Evolutionary conservation across 2,329 filamentous ascomycete species (phyloP).

Genomic region (Calonectria hawksworthii): DNA sequence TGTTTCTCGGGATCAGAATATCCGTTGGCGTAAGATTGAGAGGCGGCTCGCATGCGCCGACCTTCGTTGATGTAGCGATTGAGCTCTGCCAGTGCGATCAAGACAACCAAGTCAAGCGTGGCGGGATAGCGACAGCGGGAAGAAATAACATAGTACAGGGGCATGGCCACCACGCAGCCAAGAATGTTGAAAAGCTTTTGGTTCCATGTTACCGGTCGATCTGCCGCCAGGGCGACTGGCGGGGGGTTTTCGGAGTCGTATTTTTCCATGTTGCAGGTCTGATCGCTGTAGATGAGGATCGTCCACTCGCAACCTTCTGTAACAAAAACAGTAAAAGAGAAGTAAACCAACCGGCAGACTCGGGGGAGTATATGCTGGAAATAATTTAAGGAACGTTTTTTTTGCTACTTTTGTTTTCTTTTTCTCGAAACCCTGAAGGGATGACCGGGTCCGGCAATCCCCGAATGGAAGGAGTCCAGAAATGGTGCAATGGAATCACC

Average conservation of each 20-base stretch:
- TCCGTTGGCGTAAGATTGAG: neutral
- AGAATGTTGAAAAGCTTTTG: constrained; percentile 9
- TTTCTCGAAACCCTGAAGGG: neutral
- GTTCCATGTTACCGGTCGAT: neutral
- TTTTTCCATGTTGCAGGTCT: neutral
- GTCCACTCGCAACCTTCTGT: neutral
- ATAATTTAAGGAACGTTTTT: neutral
- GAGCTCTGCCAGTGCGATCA: neutral
- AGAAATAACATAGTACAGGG: neutral
- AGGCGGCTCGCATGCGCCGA: neutral
- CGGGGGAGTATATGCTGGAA: neutral
- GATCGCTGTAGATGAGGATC: neutral
- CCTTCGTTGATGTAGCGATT: constrained; percentile 13
- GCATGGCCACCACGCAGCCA: neutral
- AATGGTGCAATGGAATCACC: neutral
- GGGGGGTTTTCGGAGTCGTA: neutral
- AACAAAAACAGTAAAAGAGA: too few species aligned
- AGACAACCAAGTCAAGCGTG: neutral
- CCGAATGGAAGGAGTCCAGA: neutral
- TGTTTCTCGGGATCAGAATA: neutral
- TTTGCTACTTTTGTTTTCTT: neutral
- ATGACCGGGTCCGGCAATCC: neutral
- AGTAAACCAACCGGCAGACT: too few species aligned
- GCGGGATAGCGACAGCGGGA: neutral
- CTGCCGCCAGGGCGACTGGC: neutral